Evolutionary conservation across 2,329 filamentous ascomycete species (phyloP).

Genomic region (Piedraia hortae): DNA sequence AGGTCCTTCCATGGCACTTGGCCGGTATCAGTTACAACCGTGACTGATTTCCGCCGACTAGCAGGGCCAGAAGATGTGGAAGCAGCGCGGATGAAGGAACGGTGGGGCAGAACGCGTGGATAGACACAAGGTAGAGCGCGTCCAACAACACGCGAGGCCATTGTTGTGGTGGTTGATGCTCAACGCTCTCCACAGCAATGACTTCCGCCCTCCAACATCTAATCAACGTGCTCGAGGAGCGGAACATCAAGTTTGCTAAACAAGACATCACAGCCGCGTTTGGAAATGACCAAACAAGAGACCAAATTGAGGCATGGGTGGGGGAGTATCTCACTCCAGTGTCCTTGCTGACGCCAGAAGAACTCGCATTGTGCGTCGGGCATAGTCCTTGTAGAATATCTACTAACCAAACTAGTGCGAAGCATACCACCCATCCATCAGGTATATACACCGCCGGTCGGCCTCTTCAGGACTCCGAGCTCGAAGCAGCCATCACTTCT

Average conservation of each 20-base stretch:
- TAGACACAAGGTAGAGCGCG: not conserved
- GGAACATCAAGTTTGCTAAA: conserved; percentile 17
- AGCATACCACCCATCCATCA: not conserved
- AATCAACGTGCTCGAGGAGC: conserved; percentile 18
- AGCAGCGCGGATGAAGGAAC: conserved; percentile 3
- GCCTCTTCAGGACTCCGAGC: conserved; percentile 29
- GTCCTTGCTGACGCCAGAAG: conserved; percentile 22
- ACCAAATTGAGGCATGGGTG: conserved; percentile 18
- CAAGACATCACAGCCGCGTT: conserved; percentile 23
- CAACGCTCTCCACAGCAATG: too few species aligned
- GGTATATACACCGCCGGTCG: conserved; percentile 9
- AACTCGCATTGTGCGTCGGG: conserved; percentile 18
- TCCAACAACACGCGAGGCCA: too few species aligned
- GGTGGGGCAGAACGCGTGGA: not conserved
- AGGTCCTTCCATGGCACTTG: conserved; percentile 56
- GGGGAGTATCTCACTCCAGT: conserved; percentile 19
- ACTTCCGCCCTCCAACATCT: conserved; percentile 13
- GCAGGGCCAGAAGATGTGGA: conserved; percentile 6
- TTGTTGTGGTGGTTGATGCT: too few species aligned
- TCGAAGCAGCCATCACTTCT: conserved; percentile 32
- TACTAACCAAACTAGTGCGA: not conserved
- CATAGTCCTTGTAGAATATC: not conserved
- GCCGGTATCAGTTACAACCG: conserved; percentile 66
- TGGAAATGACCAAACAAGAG: conserved; percentile 15
- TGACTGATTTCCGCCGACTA: conserved; percentile 38